These are phyloP conservation scores for Dissophora globulifera DNA, from an alignment of 192 early-diverging fungal species.

Conservation along the genomic window DNA sequence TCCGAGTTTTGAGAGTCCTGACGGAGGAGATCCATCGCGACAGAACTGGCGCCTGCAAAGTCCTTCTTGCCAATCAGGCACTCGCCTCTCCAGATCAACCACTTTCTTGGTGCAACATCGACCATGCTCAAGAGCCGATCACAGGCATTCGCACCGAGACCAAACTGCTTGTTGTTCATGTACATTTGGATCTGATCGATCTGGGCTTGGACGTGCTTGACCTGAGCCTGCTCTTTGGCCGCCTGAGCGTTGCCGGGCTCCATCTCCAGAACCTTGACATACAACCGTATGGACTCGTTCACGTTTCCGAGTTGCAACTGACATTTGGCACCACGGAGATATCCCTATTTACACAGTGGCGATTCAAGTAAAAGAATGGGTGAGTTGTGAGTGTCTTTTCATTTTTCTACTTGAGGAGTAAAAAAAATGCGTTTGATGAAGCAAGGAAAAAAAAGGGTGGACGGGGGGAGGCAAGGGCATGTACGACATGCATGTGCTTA, in stretches of 20 bases:
- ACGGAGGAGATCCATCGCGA: conserved; percentile 69
- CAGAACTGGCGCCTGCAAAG: conserved; percentile 68
- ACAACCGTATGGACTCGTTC: conserved; percentile 64
- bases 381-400: no score
- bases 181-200: conserved; percentile 57
- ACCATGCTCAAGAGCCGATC: conserved; percentile 56
- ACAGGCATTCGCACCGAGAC: conserved; percentile 56
- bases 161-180: conserved; percentile 59
- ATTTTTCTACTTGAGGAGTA: no score
- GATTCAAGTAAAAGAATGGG: not conserved
- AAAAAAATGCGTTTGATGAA: not conserved
- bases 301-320: conserved; percentile 75
- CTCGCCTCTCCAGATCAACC: conserved; percentile 74
- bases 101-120: conserved; percentile 63
- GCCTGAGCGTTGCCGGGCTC: conserved; percentile 57
- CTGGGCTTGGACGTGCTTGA: conserved; percentile 57
- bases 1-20: conserved; percentile 75
- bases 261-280: conserved; percentile 50
- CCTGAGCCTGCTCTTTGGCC: conserved; percentile 51
- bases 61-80: conserved; percentile 70
- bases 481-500: no score
- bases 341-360: conserved; percentile 19
- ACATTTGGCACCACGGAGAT: conserved; percentile 77
- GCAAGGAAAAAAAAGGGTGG: not conserved
- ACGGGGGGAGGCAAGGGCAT: not conserved